These are phyloP conservation scores for Hevea brasiliensis DNA, from an alignment of 345 rosid species.

Conservation along the genomic window DNA sequence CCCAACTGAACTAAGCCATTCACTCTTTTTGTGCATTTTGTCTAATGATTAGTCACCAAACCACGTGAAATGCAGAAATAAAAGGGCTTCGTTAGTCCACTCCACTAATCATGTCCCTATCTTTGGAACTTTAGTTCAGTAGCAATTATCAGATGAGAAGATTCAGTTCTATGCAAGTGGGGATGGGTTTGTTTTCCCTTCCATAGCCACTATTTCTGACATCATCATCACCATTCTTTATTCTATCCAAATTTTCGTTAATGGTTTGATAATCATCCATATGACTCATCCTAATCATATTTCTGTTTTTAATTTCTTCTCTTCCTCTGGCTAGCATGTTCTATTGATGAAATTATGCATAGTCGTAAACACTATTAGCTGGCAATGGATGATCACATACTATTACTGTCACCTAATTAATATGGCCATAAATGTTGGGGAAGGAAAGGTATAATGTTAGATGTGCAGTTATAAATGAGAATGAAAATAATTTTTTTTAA, in stretches of 20 bases:
- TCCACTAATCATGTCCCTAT: constrained; percentile 20
- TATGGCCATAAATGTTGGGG: constrained; percentile 27
- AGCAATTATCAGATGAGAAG: constrained; percentile 28
- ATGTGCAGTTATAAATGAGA: constrained; percentile 30
- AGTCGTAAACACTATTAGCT: not conserved
- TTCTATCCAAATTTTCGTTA: constrained; percentile 7
- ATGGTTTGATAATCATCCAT: constrained; percentile 19
- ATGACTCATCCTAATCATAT: not conserved
- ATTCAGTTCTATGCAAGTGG: constrained; percentile 20
- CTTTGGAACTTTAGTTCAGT: constrained; percentile 13
- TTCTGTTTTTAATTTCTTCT: not conserved
- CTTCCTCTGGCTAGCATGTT: not conserved
- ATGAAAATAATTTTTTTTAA: not conserved
- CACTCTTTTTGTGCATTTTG: constrained; percentile 24
- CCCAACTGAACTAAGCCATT: not conserved
- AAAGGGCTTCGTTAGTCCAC: constrained; percentile 20
- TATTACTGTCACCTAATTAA: constrained; percentile 14
- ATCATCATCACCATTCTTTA: constrained; percentile 8
- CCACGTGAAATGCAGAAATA: constrained; percentile 29
- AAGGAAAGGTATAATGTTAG: constrained; percentile 11
- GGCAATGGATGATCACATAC: constrained; percentile 11
- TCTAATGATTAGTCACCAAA: constrained; percentile 45
- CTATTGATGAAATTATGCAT: not conserved
- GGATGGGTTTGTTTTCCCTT: constrained; percentile 10
- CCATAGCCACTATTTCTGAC: constrained; percentile 24